Conservation (phyloP, 768 basidiomycete species). For the Xanthoconium purpureum region DNA sequence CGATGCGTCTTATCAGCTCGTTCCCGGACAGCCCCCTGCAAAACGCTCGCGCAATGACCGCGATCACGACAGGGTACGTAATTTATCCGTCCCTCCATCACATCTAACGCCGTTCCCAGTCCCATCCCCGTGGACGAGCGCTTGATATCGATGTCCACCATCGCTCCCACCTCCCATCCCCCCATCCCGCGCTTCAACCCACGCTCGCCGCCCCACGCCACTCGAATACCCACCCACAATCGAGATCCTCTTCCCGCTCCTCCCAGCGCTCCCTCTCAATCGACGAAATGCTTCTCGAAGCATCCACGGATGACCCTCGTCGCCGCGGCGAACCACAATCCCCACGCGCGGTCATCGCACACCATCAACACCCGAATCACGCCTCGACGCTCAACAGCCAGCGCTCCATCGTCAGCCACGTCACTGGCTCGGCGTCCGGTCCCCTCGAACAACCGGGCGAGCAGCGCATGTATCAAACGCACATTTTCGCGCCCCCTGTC, state of each 20-base stretch:
- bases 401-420: slow-evolving; percentile 22
- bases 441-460: slow-evolving; percentile 36
- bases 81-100: fast-evolving
- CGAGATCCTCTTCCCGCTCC: slow-evolving; percentile 36
- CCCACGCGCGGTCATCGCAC: slow-evolving; percentile 26
- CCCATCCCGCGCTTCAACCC: slow-evolving; percentile 12
- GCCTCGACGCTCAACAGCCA: slow-evolving; percentile 10
- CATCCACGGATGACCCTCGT: slow-evolving; percentile 38
- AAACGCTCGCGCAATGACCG: slow-evolving; percentile 46
- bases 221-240: slow-evolving; percentile 14
- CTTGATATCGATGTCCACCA: slow-evolving; percentile 28
- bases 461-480: slow-evolving; percentile 53
- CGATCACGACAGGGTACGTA: slow-evolving; percentile 29
- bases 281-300: slow-evolving; percentile 49
- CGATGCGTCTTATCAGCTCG: slow-evolving; percentile 28
- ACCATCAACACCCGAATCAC: slow-evolving; percentile 33
- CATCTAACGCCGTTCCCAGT: slow-evolving; percentile 15
- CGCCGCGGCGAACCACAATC: slow-evolving; percentile 33
- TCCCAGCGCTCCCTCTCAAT: slow-evolving; percentile 36
- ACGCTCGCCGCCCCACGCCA: slow-evolving; percentile 12
- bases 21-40: slow-evolving; percentile 43
- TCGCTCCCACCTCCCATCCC: slow-evolving; percentile 24
- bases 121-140: slow-evolving; percentile 12
- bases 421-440: slow-evolving; percentile 19
- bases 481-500: slow-evolving; percentile 70